phyloP scores from a whole-genome alignment of 768 basidiomycete species.

The Xerocomellus chrysenteron region DNA sequence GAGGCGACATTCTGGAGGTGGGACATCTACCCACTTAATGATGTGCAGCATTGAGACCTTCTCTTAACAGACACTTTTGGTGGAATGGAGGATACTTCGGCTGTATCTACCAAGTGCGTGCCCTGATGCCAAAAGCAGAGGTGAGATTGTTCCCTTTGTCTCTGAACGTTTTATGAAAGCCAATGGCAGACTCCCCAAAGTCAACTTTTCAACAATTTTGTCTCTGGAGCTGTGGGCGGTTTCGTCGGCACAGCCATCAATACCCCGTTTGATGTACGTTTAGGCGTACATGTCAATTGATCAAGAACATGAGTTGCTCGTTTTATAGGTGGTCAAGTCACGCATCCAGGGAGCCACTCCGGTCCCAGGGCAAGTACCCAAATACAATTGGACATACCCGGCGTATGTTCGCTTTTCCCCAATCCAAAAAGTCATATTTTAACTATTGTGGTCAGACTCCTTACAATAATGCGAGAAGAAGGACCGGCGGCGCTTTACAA shows the following conservation, averaged over 20 bases:
- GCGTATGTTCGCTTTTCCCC: constrained; percentile 40
- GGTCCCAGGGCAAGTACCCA: constrained; percentile 69
- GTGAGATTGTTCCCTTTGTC: constrained; percentile 40
- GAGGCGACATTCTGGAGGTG: constrained; percentile 98
- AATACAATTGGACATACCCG: constrained; percentile 96
- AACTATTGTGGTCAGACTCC: constrained; percentile 40
- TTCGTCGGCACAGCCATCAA: constrained; percentile 88
- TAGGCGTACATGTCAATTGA: neutral
- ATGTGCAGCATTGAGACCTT: neutral
- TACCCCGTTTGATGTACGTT: constrained; percentile 70
- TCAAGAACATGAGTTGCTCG: neutral
- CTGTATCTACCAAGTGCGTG: constrained; percentile 81
- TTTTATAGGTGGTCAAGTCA: constrained; percentile 84
- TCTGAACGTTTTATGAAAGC: neutral
- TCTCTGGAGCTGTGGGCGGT: constrained; percentile 88
- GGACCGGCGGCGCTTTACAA: constrained; percentile 87
- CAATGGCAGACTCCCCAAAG: constrained; percentile 55
- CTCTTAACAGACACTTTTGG: constrained; percentile 61
- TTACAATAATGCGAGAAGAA: constrained; percentile 83
- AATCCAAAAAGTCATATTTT: neutral
- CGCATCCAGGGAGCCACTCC: constrained; percentile 81
- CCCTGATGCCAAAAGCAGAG: constrained; percentile 80
- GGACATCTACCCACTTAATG: neutral
- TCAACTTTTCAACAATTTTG: constrained; percentile 85
- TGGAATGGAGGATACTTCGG: constrained; percentile 98